Evolutionary conservation across 1,284 basidiomycete species (phyloP), one percentile per base, ranked within the genome.

Genomic region (Leccinum ponderosum): DNA sequence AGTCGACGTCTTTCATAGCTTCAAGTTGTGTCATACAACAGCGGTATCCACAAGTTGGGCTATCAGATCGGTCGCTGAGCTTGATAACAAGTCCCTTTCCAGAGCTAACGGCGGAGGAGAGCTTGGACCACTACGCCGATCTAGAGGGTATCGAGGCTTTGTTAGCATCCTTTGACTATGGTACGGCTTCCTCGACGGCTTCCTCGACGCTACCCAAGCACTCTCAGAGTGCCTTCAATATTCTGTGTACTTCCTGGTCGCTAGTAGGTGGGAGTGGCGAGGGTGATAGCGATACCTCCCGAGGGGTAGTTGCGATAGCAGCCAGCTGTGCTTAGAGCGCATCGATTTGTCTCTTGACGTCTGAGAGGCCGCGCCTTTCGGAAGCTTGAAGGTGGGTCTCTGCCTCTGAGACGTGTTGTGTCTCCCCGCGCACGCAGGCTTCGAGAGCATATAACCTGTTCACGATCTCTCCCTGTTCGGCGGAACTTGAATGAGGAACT

Each of bases 171-270:
- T 87, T 89, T 12, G 84, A 82, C 3, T 85, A 63, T 54, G 1
- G 89, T 89, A 91, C 82, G 6, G 83, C 84, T 15, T 83, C 82
- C 70, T 94, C 91, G 8, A 93, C 80, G 37, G 83, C 84, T n/a
- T 83, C 82, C 70, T 94, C 91, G 8, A 93, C 80, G 37, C 74
- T 72, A 1, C 80, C 84, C n/a, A 94, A 66, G 5, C 87, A 82
- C 51, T 87, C 83, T 66, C 90, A 87, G 37, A 93, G 71, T 0
- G 78, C 71, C 59, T 75, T 78, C 54, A 91, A 68, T 69, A 81
- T 83, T 48, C 73, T 76, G 9, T 83, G 76, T 1, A 87, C 83
- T 64, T 88, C 87, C 22, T 85, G 85, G 66, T 86, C 84, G 53
- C 61, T 79, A 20, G 68, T 65, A 5, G 69, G 62, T 27, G 59